Evolutionary conservation across 2,329 filamentous ascomycete species (phyloP).

Genomic region (Fusarium bulbicola): DNA sequence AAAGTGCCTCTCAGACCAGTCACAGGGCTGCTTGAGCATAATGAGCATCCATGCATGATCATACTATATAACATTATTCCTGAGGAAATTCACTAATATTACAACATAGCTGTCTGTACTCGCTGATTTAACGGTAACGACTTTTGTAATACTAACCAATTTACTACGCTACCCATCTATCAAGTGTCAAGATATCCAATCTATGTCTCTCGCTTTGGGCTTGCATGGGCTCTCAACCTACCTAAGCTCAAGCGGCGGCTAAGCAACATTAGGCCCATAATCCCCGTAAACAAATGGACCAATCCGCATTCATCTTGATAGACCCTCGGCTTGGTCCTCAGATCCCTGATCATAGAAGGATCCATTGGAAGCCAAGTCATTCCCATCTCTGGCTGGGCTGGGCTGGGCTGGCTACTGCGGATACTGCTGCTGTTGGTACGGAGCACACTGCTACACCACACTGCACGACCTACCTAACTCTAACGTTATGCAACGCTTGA

Average conservation of each 20-base stretch:
- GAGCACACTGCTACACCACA: not conserved
- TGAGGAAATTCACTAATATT: not conserved
- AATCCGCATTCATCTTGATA: constrained; percentile 32
- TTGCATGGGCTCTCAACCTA: not conserved
- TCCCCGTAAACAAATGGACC: constrained; percentile 28
- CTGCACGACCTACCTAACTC: not conserved
- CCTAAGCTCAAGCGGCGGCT: constrained; percentile 23
- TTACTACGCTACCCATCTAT: not conserved
- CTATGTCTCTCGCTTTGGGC: not conserved
- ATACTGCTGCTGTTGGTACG: not conserved
- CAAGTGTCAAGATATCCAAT: not conserved
- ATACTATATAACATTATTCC: not conserved
- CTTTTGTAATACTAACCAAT: not conserved
- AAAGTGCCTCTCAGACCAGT: constrained; percentile 1
- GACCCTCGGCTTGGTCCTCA: constrained; percentile 22
- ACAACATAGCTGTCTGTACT: not conserved
- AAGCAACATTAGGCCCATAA: constrained; percentile 31
- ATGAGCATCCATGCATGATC: not conserved
- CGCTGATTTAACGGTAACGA: not conserved
- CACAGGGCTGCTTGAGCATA: constrained; percentile 4
- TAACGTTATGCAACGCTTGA: not conserved
- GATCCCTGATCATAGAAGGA: constrained; percentile 28
- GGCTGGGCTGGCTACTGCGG: not conserved
- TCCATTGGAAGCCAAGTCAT: constrained; percentile 16
- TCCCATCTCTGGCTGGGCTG: constrained; percentile 13